These are phyloP conservation scores for Leptomonas seymouri DNA, from an alignment of 208 protist species.

Conservation along the genomic window DNA sequence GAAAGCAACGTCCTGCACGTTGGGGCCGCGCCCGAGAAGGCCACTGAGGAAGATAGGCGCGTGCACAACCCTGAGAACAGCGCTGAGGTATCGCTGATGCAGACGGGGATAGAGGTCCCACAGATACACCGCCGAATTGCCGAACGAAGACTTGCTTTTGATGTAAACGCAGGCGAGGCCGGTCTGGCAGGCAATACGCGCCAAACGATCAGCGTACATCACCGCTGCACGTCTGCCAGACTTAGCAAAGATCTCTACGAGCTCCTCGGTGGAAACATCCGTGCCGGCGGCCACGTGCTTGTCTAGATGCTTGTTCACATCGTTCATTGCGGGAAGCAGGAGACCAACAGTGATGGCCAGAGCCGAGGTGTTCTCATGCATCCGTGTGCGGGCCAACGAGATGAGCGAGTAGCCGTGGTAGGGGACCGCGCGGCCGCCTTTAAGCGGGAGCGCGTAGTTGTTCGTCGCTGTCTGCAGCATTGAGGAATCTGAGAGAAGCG, in stretches of 20 bases:
- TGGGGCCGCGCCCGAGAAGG: conserved; percentile 52
- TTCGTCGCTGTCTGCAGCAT: conserved; percentile 30
- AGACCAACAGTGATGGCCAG: conserved; percentile 57
- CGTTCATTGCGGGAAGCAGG: conserved; percentile 58
- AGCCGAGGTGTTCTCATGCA: conserved; percentile 62
- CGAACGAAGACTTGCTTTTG: conserved; percentile 35
- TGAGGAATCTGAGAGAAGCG: neutral
- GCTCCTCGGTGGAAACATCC: conserved; percentile 60
- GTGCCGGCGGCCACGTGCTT: conserved; percentile 56
- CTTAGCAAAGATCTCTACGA: conserved; percentile 47
- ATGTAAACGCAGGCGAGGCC: conserved; percentile 53
- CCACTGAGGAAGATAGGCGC: conserved; percentile 59
- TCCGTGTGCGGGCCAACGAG: conserved; percentile 52
- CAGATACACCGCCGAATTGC: conserved; percentile 63
- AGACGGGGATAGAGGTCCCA: conserved; percentile 81
- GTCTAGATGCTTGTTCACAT: conserved; percentile 58
- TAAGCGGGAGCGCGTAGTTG: conserved; percentile 20
- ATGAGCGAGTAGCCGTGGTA: conserved; percentile 59
- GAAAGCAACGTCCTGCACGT: conserved; percentile 42
- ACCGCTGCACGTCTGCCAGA: conserved; percentile 30
- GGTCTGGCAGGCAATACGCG: conserved; percentile 65
- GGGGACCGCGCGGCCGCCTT: conserved; percentile 24
- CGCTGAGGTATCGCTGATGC: conserved; percentile 65
- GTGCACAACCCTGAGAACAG: conserved; percentile 44
- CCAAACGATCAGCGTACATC: conserved; percentile 56